Percentiles rank a stretch among this genome's conserved stretches.
phyloP scores from a whole-genome alignment of 345 rosid species.

The Lumnitzera racemosa region DNA sequence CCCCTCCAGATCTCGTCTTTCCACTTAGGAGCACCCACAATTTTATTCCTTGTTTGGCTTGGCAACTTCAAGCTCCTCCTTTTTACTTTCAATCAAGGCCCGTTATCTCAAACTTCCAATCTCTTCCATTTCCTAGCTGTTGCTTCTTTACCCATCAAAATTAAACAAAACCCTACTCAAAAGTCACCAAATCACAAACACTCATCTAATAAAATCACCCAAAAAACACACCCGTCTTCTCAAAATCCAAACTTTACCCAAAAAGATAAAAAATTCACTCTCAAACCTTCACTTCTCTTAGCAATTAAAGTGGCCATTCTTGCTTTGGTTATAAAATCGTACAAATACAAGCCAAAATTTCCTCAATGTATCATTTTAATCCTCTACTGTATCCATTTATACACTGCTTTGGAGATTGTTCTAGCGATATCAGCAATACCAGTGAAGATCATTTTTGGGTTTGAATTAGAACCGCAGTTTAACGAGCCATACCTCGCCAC shows the following conservation, averaged over 20 bases:
- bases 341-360: conserved; percentile 19
- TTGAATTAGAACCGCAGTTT: conserved; percentile 49
- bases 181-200: background rate
- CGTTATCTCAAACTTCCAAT: conserved; percentile 29
- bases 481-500: conserved; percentile 51
- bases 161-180: background rate
- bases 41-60: conserved; percentile 46
- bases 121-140: conserved; percentile 40
- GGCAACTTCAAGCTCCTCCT: conserved; percentile 53
- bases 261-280: background rate
- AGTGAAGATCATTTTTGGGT: conserved; percentile 27
- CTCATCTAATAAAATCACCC: background rate
- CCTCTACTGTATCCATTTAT: conserved; percentile 22
- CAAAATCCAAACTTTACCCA: background rate
- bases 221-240: conserved; percentile 3
- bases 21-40: conserved; percentile 17
- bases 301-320: conserved; percentile 23
- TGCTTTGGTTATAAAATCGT: conserved; percentile 17
- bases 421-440: conserved; percentile 19
- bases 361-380: conserved; percentile 20
- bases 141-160: conserved; percentile 50
- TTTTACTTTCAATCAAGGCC: conserved; percentile 42
- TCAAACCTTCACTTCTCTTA: conserved; percentile 7
- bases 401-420: conserved; percentile 30
- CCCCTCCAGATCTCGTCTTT: conserved; percentile 29